Base-by-base conservation (phyloP, 108 stramenopile genomes). In the Hondaea fermentalgiana region DNA sequence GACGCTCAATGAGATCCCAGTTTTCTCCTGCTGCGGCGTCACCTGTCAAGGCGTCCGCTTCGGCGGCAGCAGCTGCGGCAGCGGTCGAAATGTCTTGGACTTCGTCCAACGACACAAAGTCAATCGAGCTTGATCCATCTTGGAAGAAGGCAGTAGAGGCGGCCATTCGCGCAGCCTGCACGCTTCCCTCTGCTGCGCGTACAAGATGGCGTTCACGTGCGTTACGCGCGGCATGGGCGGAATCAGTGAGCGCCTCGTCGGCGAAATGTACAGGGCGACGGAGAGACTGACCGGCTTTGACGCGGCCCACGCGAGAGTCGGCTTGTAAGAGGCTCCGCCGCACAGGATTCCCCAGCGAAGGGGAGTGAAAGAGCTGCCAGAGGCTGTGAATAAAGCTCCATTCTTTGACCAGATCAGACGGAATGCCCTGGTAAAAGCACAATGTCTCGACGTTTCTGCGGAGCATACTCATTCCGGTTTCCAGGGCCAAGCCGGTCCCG, bases 401-500 rank as follows among this genome's bases (percentile, higher is more conserved):
- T 0, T 83, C 76, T 23, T 53, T 47, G 3, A 83, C 76, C 43
- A 83, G 51, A 45, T 53, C 6, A 16, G 76, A 8, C 51, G 76
- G 76, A 53, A 83, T 83, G 51, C 76, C 76, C 76, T 83, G 76
- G 23, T 83, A 83, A 23, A 83, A 83, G 76, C 76, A 83, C 17
- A 83, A 45, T 12, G 76, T 45, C 76, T 83, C 76, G 3, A 83
- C 76, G 51, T 83, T 83, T 4, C 23, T 83, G 76, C 76, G 76
- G 23, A 83, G 51, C 76, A 83, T 83, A 45, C 12, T 23, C 49
- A 83, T 83, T 6, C 76, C 76, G 25, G 49, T 53, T 45, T 83
- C 76, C 17, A 83, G 76, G 0, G 45, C 76, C n/a, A 8, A 21
- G 23, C 51, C 76, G 4, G 6, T 53, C 23, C 76, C 76, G 10